Evolutionary conservation across 352 stramenopile genomes (phyloP), one percentile per base, ranked within the genome.

Genomic region (Phytopythium vexans): DNA sequence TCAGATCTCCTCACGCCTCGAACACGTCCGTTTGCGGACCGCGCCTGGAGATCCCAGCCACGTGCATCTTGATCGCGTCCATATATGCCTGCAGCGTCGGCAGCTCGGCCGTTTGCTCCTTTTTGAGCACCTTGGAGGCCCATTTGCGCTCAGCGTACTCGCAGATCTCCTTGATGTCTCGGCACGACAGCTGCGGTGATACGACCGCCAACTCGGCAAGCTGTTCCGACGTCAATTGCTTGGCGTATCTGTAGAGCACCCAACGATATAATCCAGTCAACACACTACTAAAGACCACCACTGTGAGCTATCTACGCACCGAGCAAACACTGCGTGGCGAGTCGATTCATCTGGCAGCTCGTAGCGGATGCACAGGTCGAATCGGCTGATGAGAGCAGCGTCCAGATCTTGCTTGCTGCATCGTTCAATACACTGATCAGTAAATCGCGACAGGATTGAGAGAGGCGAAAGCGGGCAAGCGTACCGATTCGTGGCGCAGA

Each of bases 121-220:
- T 91, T 50, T 89, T 93, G 33, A 96, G 54, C 10, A 95, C 70
- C 52, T 92, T 94, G 14, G 89, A 97, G 8, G 90, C 91, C 87
- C 89, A 97, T 41, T 95, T 94, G 34, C 91, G 71, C 58, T 98
- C 92, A 4, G 91, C 88, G 52, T 97, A 96, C 64, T 97, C 88
- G 58, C 92, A 98, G 48, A 95, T 92, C 81, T 98, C 92, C 75
- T 97, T 97, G 56, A 98, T 97, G 60, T 97, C 93, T 52, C 93
- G 75, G 46, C 92, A 96, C 7, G 90, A 97, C 49, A 97, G 82
- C n/a, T 88, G 88, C 31, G 71, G 60, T 6, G 91, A 92, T 35
- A 92, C 64, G 3, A 67, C 49, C 2, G 92, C 89, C 16, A 98
- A 66, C 39, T 95, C 72, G 4, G 56, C 64, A 0, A 97, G 60